phyloP scores from a whole-genome alignment of 768 basidiomycete genomes.

The Tulasnella sp. region DNA sequence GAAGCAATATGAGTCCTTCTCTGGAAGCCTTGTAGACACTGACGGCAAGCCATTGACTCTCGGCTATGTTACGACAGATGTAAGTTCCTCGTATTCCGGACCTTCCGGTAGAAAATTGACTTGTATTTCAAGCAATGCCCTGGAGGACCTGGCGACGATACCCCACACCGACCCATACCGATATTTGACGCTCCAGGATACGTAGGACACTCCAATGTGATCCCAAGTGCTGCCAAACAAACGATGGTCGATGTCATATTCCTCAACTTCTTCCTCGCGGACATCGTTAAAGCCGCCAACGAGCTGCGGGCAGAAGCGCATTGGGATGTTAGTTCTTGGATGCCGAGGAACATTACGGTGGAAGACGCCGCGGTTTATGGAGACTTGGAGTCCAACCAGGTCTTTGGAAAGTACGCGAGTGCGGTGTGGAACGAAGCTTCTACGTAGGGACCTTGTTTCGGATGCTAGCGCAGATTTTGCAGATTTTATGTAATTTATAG shows the following conservation, averaged over 20 bases:
- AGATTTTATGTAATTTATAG: no score
- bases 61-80: conserved; percentile 76
- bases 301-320: conserved; percentile 48
- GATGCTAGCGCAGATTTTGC: no score
- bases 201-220: conserved; percentile 56
- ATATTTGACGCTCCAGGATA: conserved; percentile 61
- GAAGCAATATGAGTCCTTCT: conserved; percentile 45
- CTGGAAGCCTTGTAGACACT: conserved; percentile 37
- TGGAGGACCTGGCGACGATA: conserved; percentile 71
- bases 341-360: conserved; percentile 49
- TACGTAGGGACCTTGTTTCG: not conserved
- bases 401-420: conserved; percentile 63
- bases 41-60: conserved; percentile 57
- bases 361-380: conserved; percentile 62
- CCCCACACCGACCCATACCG: conserved; percentile 62
- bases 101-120: not conserved
- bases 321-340: not conserved
- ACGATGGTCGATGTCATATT: conserved; percentile 75
- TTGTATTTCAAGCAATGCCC: conserved; percentile 59
- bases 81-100: conserved; percentile 43
- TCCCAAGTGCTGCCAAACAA: conserved; percentile 51
- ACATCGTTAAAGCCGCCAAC: conserved; percentile 56
- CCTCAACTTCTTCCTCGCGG: conserved; percentile 64
- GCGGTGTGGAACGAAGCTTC: conserved; percentile 39
- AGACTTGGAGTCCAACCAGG: conserved; percentile 53